Conservation (phyloP, 441 rosid genomes). For the Syzygium syzygioides region DNA sequence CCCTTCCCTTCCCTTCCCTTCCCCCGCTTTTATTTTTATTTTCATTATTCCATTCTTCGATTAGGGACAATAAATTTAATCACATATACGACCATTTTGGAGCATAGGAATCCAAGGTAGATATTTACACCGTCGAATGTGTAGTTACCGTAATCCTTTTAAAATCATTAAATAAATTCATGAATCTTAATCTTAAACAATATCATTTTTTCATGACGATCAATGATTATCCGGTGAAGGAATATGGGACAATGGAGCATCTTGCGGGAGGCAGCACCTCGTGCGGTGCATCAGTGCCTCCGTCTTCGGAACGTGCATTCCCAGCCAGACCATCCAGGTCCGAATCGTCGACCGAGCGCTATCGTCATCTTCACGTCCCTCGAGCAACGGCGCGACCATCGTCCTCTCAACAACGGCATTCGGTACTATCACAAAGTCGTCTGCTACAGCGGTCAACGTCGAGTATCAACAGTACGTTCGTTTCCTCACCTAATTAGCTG, state of each 20-base stretch:
- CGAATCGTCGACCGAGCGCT: constrained; percentile 35
- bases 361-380: constrained; percentile 26
- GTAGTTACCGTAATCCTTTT: no score
- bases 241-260: constrained; percentile 63
- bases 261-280: constrained; percentile 44
- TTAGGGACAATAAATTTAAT: no score
- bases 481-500: neutral
- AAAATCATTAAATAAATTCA: no score
- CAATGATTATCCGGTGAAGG: constrained; percentile 22
- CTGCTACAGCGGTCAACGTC: constrained; percentile 26
- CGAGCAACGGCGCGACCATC: constrained; percentile 20
- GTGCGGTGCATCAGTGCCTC: constrained; percentile 47
- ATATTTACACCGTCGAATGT: no score
- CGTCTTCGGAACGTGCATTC: constrained; percentile 16
- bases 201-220: no score
- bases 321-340: constrained; percentile 21
- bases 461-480: constrained; percentile 36
- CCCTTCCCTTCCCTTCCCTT: no score
- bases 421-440: constrained; percentile 18
- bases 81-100: no score
- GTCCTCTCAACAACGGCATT: constrained; percentile 43
- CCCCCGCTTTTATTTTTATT: no score
- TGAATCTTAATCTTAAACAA: no score
- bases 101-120: no score
- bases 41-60: no score